These are phyloP conservation scores for Aspergillus glaucus DNA, from an alignment of 2,329 filamentous ascomycete genomes.

Conservation along the genomic window DNA sequence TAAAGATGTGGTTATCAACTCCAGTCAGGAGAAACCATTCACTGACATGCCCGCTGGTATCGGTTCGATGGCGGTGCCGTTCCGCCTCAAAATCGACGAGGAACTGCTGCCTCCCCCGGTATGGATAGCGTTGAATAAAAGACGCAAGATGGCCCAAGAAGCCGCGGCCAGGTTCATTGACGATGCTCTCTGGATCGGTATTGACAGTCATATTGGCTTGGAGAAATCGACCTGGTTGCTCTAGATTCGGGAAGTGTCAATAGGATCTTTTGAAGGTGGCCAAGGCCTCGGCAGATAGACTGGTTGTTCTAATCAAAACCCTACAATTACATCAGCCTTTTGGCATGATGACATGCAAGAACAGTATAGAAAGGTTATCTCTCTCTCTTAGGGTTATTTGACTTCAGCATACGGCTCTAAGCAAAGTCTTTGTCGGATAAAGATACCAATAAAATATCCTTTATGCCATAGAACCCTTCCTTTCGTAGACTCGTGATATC, in stretches of 20 bases:
- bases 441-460: neutral
- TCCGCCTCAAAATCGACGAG: neutral
- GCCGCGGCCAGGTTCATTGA: conserved; percentile 2
- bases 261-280: neutral
- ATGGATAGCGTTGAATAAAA: conserved; percentile 2
- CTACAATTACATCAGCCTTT: no score
- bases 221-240: neutral
- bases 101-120: conserved; percentile 1
- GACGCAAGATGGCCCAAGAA: conserved; percentile 4
- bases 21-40: neutral
- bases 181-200: neutral
- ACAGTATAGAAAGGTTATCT: neutral
- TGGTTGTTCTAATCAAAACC: neutral
- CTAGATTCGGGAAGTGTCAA: neutral
- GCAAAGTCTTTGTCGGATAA: neutral
- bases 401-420: neutral
- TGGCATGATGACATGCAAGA: neutral
- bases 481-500: neutral
- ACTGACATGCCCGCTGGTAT: neutral
- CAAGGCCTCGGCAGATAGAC: neutral
- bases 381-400: neutral
- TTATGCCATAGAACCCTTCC: neutral
- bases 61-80: neutral
- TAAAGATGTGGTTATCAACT: neutral
- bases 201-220: neutral